A percentile compares a stretch with the other conserved stretches of the same genome.
Evolutionary conservation across 2,329 filamentous ascomycete species (phyloP).

Genomic region (Aspergillus sp.): DNA sequence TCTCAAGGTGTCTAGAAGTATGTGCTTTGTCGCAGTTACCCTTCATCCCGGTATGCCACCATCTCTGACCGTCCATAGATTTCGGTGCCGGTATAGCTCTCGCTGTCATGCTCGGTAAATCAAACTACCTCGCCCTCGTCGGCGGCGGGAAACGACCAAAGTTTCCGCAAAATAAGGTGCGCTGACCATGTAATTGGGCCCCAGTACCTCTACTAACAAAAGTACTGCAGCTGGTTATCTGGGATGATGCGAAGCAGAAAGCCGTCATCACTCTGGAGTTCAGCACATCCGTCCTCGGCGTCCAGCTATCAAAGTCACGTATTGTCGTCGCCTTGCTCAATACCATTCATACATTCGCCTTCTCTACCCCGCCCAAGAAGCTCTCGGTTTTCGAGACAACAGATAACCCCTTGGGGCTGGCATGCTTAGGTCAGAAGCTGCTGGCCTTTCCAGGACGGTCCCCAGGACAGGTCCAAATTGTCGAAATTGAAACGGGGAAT

Average conservation of each 20-base stretch:
- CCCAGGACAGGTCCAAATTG: constrained; percentile 82
- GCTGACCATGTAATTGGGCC: not conserved
- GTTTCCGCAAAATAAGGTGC: constrained; percentile 80
- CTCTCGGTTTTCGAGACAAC: constrained; percentile 79
- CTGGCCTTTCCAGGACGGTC: constrained; percentile 87
- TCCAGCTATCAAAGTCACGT: constrained; percentile 72
- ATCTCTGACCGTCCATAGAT: constrained; percentile 45
- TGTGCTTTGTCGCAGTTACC: not conserved
- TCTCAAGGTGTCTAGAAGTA: constrained; percentile 63
- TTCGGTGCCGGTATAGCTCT: constrained; percentile 80
- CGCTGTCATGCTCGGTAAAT: constrained; percentile 81
- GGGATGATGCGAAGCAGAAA: constrained; percentile 81
- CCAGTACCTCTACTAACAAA: not conserved
- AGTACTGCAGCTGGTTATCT: constrained; percentile 66
- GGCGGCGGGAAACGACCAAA: constrained; percentile 84
- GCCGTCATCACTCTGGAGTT: constrained; percentile 75
- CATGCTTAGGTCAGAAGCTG: constrained; percentile 70
- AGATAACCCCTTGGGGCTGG: constrained; percentile 78
- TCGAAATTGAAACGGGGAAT: constrained; percentile 73
- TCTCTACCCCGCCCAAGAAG: constrained; percentile 69
- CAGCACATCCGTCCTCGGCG: constrained; percentile 74
- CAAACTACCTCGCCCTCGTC: constrained; percentile 85
- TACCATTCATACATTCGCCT: constrained; percentile 76
- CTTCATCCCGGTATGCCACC: not conserved
- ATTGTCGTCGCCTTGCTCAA: constrained; percentile 81